phyloP scores from a whole-genome alignment of 208 protist species.

The Leishmania tropica region DNA sequence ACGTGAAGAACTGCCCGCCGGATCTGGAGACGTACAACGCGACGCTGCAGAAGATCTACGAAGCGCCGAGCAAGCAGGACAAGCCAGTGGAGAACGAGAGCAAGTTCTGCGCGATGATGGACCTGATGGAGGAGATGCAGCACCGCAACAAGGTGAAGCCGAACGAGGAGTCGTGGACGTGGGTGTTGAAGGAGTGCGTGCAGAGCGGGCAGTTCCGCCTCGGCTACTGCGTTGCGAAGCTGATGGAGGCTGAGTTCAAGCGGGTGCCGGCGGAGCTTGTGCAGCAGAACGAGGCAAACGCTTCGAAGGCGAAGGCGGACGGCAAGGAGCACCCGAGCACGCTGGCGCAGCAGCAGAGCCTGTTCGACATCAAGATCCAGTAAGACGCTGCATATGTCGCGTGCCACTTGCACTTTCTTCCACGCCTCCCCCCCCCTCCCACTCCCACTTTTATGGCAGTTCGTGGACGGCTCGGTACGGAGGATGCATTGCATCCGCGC shows the following conservation, averaged over 20 bases:
- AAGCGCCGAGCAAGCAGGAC: slow-evolving; percentile 72
- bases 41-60: slow-evolving; percentile 81
- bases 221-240: slow-evolving; percentile 72
- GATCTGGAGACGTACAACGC: slow-evolving; percentile 90
- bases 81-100: slow-evolving; percentile 78
- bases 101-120: slow-evolving; percentile 93
- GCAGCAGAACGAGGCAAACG: slow-evolving; percentile 83
- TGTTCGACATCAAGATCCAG: slow-evolving; percentile 91
- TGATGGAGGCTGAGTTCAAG: slow-evolving; percentile 87
- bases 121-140: slow-evolving; percentile 89
- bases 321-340: slow-evolving; percentile 83
- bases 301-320: slow-evolving; percentile 79
- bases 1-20: slow-evolving; percentile 90
- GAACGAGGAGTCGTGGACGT: slow-evolving; percentile 85
- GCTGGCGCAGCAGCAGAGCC: slow-evolving; percentile 64
- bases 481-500: neutral
- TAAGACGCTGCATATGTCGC: slow-evolving; percentile 22
- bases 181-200: slow-evolving; percentile 88
- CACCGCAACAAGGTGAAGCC: slow-evolving; percentile 90
- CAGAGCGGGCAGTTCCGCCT: slow-evolving; percentile 83
- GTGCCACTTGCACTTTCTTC: neutral
- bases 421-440: too few relatives aligned
- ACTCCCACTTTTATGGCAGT: neutral
- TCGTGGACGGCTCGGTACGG: neutral
- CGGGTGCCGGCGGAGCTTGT: slow-evolving; percentile 70